phyloP scores from a whole-genome alignment of 768 basidiomycete species.

The Flagelloscypha sp. region DNA sequence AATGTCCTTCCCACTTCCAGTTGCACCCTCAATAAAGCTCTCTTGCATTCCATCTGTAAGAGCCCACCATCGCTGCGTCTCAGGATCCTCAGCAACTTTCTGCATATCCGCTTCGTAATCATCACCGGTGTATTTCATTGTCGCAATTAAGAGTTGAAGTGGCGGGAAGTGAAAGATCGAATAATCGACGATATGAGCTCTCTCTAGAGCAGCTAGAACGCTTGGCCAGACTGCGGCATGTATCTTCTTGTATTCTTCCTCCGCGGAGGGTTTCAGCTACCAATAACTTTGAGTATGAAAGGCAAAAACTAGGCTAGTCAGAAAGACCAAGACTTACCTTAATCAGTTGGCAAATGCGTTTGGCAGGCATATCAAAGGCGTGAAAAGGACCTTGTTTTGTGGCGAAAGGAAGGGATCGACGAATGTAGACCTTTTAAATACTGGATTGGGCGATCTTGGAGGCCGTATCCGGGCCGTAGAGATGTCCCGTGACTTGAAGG shows the following conservation, averaged over 20 bases:
- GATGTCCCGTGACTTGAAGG: too few relatives aligned
- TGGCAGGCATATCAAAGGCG: constrained; percentile 21
- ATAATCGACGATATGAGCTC: constrained; percentile 64
- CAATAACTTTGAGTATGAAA: not conserved
- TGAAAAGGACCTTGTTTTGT: too few relatives aligned
- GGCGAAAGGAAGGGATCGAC: too few relatives aligned
- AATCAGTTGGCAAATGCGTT: constrained; percentile 67
- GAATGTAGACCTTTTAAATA: too few relatives aligned
- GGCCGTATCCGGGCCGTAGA: too few relatives aligned
- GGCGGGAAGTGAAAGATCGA: constrained; percentile 65
- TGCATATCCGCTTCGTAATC: constrained; percentile 65
- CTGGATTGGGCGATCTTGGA: too few relatives aligned
- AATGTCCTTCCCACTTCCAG: constrained; percentile 55
- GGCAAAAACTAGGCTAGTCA: constrained; percentile 1
- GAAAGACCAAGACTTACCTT: constrained; percentile 35
- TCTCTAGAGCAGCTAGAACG: constrained; percentile 54
- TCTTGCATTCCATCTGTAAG: constrained; percentile 74
- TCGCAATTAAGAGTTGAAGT: constrained; percentile 63
- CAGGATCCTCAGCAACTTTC: constrained; percentile 50
- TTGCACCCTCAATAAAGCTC: constrained; percentile 61
- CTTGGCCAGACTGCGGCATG: constrained; percentile 63
- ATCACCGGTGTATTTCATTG: constrained; percentile 63
- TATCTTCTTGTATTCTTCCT: constrained; percentile 44
- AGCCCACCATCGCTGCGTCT: constrained; percentile 73
- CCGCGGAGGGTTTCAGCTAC: constrained; percentile 47